Percentiles rank a stretch among this genome's conserved stretches.
These are phyloP conservation scores for Chaetomium sp. DNA, from an alignment of 2,329 filamentous ascomycete genomes.

Conservation along the genomic window DNA sequence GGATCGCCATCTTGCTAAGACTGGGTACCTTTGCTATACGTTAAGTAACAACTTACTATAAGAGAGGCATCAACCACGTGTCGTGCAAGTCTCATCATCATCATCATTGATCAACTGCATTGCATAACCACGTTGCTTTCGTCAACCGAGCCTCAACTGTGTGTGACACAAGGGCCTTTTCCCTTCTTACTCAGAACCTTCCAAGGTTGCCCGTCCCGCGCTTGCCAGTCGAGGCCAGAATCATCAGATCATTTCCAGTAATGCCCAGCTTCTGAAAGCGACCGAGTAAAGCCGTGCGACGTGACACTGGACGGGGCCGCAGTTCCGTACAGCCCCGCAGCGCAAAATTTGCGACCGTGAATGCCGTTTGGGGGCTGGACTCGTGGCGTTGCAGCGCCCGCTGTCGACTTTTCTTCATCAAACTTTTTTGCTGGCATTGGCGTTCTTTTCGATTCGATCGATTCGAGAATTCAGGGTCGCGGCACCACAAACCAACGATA, in stretches of 20 bases:
- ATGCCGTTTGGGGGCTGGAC: background rate
- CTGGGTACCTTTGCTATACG: no score
- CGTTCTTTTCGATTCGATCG: no score
- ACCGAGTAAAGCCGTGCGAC: background rate
- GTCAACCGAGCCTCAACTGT: no score
- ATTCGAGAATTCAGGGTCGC: no score
- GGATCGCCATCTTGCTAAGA: background rate
- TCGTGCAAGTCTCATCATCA: no score
- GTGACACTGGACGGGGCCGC: slow-evolving; percentile 13
- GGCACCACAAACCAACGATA: background rate
- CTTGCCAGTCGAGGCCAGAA: no score
- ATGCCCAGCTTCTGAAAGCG: background rate
- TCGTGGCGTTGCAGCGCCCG: background rate
- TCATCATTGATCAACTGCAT: no score
- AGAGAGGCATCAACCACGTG: no score
- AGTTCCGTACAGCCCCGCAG: slow-evolving; percentile 12
- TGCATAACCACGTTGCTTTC: no score
- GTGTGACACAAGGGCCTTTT: background rate
- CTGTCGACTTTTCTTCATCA: no score
- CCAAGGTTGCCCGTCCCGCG: background rate
- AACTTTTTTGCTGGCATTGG: no score
- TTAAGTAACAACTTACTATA: no score
- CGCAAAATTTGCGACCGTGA: background rate
- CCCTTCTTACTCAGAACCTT: slow-evolving; percentile 12
- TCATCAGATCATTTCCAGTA: background rate